A percentile compares a stretch with the other conserved stretches of the same genome.
Conservation (phyloP, 2,329 filamentous ascomycete genomes). For the Alternaria conjuncta region DNA sequence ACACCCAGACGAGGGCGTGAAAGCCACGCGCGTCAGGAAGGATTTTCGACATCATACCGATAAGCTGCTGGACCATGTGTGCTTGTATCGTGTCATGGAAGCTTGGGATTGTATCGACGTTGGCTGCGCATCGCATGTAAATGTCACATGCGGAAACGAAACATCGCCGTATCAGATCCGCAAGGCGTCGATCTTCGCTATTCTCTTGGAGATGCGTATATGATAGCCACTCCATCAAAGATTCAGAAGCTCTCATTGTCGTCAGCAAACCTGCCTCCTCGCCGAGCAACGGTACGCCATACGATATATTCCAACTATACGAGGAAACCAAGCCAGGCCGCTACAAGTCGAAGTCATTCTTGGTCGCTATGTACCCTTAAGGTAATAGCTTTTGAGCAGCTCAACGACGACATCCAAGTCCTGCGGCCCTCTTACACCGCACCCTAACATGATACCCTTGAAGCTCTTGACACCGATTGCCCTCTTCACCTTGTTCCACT, state of each 20-base stretch:
- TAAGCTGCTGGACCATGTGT: constrained; percentile 12
- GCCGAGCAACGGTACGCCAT: constrained; percentile 17
- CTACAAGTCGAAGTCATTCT: too few species aligned
- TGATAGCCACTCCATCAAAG: constrained; percentile 18
- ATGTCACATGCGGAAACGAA: constrained; percentile 21
- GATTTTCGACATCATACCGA: constrained; percentile 13
- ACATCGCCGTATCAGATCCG: constrained; percentile 19
- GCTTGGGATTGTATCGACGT: background rate
- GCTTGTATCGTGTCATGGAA: background rate
- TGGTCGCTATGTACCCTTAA: too few species aligned
- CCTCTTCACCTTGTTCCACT: too few species aligned
- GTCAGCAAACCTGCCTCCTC: constrained; percentile 15
- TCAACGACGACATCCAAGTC: too few species aligned
- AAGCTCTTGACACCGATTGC: too few species aligned
- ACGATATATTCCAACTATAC: too few species aligned
- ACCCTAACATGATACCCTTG: too few species aligned
- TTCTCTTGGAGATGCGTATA: constrained; percentile 11
- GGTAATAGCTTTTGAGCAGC: too few species aligned
- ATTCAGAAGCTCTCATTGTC: constrained; percentile 12
- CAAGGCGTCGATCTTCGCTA: constrained; percentile 11
- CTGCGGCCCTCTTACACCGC: too few species aligned
- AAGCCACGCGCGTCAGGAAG: constrained; percentile 15
- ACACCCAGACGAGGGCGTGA: constrained; percentile 29
- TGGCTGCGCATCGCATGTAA: constrained; percentile 19
- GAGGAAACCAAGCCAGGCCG: too few species aligned